phyloP scores from a whole-genome alignment of 2,329 filamentous ascomycete species.

The Rutstroemia sp. region DNA sequence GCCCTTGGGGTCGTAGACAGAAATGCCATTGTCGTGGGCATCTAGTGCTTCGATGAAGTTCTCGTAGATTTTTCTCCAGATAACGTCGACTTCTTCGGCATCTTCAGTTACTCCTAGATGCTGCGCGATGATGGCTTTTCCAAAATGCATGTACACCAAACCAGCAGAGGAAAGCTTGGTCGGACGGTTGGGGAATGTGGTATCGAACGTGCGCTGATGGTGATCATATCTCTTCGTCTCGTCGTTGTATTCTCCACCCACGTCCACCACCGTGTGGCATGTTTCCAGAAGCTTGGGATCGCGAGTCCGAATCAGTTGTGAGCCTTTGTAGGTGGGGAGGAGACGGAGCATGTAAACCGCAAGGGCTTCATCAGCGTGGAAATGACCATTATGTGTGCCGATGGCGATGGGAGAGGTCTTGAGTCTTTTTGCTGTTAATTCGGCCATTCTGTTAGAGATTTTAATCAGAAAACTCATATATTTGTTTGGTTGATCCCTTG shows the following conservation, averaged over 20 bases:
- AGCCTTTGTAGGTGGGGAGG: conserved; percentile 70
- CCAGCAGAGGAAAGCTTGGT: conserved; percentile 94
- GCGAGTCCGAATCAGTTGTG: conserved; percentile 76
- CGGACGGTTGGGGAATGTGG: conserved; percentile 71
- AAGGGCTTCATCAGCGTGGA: conserved; percentile 96
- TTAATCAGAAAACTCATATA: conserved; percentile 35
- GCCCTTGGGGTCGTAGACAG: conserved; percentile 65
- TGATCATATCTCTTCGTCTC: conserved; percentile 80
- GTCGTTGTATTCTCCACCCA: conserved; percentile 89
- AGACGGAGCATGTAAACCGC: conserved; percentile 92
- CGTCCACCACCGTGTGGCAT: conserved; percentile 95
- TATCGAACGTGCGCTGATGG: conserved; percentile 86
- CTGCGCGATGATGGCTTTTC: conserved; percentile 70
- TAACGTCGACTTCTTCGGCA: conserved; percentile 59
- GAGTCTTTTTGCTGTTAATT: conserved; percentile 71
- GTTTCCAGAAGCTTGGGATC: conserved; percentile 69
- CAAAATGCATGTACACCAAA: conserved; percentile 93
- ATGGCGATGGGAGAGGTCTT: conserved; percentile 59
- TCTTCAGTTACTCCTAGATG: conserved; percentile 55
- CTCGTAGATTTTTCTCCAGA: conserved; percentile 86
- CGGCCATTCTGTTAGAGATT: conserved; percentile 51
- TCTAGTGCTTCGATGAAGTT: conserved; percentile 94
- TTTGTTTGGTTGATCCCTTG: neutral
- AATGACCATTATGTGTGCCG: conserved; percentile 95
- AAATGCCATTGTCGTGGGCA: conserved; percentile 95